Evolutionary conservation across 1,139 yeast species (phyloP), one percentile per base, ranked within the genome.

Genomic region (Kurtzmaniella quercitrusa): DNA sequence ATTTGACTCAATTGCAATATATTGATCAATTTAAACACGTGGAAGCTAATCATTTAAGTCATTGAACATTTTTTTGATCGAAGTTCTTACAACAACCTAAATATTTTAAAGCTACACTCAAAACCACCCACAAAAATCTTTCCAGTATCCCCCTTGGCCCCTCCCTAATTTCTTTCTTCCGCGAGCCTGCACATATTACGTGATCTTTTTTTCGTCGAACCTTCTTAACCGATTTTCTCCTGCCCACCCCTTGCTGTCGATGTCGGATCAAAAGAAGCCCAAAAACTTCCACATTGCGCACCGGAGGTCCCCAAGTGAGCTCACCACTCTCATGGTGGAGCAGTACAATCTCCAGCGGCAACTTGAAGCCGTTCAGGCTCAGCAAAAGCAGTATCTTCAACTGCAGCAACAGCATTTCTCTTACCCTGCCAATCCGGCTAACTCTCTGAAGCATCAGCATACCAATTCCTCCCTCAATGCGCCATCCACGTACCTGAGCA

Each of bases 261-360:
- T 34, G 37, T 34, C 32, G 38, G 40, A 46, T 36, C 38, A 52
- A 22, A 59, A 57, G 49, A 65, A 65, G 49, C 63, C 69, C 16
- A 66, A 61, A 45, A 70, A 69, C 52, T 62, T 91, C 50, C 95
- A 88, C 65, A 89, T 91, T 52, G 98, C 98, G 20, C 98, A 91
- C 59, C 78, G 98, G 57, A 77, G 96, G 48, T 86, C 97, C 3
- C 97, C 97, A 19, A 82, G 93, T 52, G 98, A 93, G 61, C 74
- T 93, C 61, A 91, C 98, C n/a, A 87, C 87, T 45, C 71, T 93
- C 50, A 91, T 93, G 96, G 82, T 45, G 54, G 96, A 89, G 62
- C 97, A 89, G 60, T 81, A 91, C 63, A 89, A 93, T 50, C 75
- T 93, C 47, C 97, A 91, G 62, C 88, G 94, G 54, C 97, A 91